Evolutionary conservation across 2,329 filamentous ascomycete species (phyloP).

Genomic region (Pseudopyricularia cyperi): DNA sequence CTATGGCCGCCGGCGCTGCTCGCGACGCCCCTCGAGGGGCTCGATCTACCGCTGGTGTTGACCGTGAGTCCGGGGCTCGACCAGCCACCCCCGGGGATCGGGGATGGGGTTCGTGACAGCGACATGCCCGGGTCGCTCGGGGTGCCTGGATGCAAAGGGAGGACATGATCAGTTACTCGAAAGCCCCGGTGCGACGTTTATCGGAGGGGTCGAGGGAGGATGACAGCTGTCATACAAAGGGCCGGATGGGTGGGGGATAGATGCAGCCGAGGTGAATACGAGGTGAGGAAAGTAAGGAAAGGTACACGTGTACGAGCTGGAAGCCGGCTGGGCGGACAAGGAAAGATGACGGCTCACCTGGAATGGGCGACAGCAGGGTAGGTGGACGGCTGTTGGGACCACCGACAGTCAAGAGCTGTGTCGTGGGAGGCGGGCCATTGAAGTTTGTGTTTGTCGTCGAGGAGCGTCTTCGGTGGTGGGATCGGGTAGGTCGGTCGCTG

Average conservation of each 20-base stretch:
- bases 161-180: background rate
- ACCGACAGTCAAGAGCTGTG: constrained; percentile 12
- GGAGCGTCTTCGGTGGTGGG: constrained; percentile 37
- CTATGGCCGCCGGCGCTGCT: constrained; percentile 41
- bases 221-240: background rate
- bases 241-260: no score
- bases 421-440: constrained; percentile 9
- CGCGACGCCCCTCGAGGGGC: constrained; percentile 41
- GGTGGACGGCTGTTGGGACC: constrained; percentile 21
- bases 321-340: background rate
- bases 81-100: constrained; percentile 76
- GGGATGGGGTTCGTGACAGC: constrained; percentile 77
- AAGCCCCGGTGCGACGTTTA: background rate
- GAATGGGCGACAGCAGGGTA: constrained; percentile 36
- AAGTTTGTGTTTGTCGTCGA: constrained; percentile 21
- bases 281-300: constrained; percentile 1
- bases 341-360: constrained; percentile 29
- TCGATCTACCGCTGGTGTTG: constrained; percentile 54
- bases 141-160: constrained; percentile 28
- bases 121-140: constrained; percentile 54
- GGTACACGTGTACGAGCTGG: background rate
- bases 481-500: constrained; percentile 31
- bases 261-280: constrained; percentile 5
- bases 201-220: background rate
- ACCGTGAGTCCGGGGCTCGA: constrained; percentile 68